phyloP scores from a whole-genome alignment of 2,329 filamentous ascomycete genomes.

The Dryadomyces sulphureus region DNA sequence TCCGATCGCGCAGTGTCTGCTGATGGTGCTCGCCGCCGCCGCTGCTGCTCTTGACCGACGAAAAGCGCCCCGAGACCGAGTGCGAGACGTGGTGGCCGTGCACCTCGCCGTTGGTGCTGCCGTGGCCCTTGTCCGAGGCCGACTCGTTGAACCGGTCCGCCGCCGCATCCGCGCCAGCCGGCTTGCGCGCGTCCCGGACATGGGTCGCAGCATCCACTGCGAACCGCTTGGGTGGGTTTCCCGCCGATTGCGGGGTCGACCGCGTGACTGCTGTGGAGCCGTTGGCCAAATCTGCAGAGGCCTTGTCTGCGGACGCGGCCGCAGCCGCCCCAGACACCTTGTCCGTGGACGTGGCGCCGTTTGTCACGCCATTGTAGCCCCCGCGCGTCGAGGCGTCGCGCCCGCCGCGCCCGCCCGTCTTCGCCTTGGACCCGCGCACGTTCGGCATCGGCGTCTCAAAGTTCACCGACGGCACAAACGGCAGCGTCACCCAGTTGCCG shows the following conservation, averaged over 20 bases:
- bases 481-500: conserved; percentile 72
- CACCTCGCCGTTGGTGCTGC: conserved; percentile 1
- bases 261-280: conserved; percentile 18
- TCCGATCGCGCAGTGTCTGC: conserved; percentile 17
- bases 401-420: conserved; percentile 31
- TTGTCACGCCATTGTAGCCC: conserved; percentile 7
- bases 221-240: conserved; percentile 26
- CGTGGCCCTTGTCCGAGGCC: conserved; percentile 11
- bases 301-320: conserved; percentile 20
- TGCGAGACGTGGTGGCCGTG: conserved; percentile 1
- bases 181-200: conserved; percentile 32
- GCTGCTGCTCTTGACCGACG: not conserved
- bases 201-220: conserved; percentile 24
- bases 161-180: conserved; percentile 15
- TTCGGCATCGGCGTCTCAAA: conserved; percentile 70
- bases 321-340: conserved; percentile 7
- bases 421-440: conserved; percentile 30
- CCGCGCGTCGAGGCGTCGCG: conserved; percentile 20
- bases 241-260: conserved; percentile 17
- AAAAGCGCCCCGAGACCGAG: no score
- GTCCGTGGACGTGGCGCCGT: conserved; percentile 14
- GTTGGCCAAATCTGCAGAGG: conserved; percentile 18
- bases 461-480: conserved; percentile 69
- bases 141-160: conserved; percentile 28
- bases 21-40: not conserved